Evolutionary conservation across 2,329 filamentous ascomycete genomes (phyloP).

Genomic region (Mycogone perniciosa): DNA sequence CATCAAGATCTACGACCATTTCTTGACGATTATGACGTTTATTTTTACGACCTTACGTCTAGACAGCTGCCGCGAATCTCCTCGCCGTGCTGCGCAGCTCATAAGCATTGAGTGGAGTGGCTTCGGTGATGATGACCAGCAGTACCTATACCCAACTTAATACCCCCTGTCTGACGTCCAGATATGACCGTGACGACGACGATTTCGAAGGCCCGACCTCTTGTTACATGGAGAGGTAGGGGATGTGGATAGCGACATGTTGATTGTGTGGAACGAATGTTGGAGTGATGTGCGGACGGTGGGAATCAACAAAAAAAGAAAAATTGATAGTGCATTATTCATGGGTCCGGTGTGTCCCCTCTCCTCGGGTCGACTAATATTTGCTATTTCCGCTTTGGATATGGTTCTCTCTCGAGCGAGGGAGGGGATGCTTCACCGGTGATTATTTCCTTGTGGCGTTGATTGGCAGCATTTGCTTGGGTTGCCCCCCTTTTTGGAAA

Average conservation of each 20-base stretch:
- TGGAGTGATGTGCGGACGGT: constrained; percentile 1
- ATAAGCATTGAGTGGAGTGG: constrained; percentile 26
- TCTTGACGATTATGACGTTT: constrained; percentile 42
- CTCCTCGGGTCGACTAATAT: constrained; percentile 9
- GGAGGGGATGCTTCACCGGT: constrained; percentile 17
- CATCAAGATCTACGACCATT: constrained; percentile 30
- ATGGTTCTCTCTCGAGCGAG: constrained; percentile 6
- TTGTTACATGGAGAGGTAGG: constrained; percentile 8
- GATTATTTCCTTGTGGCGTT: constrained; percentile 10
- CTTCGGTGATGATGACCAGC: constrained; percentile 32
- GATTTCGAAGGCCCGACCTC: constrained; percentile 17
- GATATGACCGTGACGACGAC: constrained; percentile 29
- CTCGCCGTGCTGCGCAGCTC: constrained; percentile 24
- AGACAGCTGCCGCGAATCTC: constrained; percentile 35
- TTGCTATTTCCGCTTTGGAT: constrained; percentile 2
- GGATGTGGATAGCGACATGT: constrained; percentile 8
- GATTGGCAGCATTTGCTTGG: constrained; percentile 14
- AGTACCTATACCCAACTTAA: constrained; percentile 37
- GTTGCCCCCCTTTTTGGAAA: constrained; percentile 5
- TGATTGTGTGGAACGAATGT: constrained; percentile 5
- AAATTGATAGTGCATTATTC: constrained; percentile 1
- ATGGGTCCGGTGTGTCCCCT: background rate
- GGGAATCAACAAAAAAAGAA: background rate
- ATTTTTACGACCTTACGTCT: constrained; percentile 40
- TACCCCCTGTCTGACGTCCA: constrained; percentile 31